Percentiles rank a stretch among this genome's conserved stretches.
Evolutionary conservation across 139 green algal species (phyloP).

Genomic region (Dunaliella primolecta): DNA sequence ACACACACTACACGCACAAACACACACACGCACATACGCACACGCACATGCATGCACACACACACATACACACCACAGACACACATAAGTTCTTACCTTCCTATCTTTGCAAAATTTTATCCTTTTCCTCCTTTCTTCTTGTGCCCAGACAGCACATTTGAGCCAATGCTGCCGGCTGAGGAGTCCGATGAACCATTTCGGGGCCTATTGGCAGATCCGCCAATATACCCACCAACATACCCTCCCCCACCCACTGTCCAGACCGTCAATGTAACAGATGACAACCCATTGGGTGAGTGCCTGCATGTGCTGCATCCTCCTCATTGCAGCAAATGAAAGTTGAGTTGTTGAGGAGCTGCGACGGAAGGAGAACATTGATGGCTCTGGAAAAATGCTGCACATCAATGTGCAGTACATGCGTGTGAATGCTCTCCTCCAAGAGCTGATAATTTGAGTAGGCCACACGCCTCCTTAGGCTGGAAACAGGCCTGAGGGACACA

Average conservation of each 20-base stretch:
- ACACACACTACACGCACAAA: constrained; percentile 21
- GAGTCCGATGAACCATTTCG: background rate
- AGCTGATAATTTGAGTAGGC: too few relatives aligned
- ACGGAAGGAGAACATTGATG: background rate
- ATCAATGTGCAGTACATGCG: background rate
- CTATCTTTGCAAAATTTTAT: too few relatives aligned
- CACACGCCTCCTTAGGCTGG: too few relatives aligned
- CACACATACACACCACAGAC: background rate
- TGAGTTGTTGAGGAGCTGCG: too few relatives aligned
- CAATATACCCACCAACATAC: background rate
- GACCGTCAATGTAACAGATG: background rate
- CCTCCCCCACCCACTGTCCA: too few relatives aligned
- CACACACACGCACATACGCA: background rate
- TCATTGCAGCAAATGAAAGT: too few relatives aligned
- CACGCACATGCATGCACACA: background rate
- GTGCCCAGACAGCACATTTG: too few relatives aligned
- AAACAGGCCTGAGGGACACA: background rate
- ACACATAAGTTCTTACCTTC: background rate
- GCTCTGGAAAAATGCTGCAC: background rate
- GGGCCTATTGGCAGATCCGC: background rate
- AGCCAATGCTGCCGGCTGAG: too few relatives aligned
- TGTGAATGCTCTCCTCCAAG: background rate
- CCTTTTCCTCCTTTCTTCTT: too few relatives aligned
- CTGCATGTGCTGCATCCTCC: too few relatives aligned
- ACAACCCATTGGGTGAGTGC: background rate